These are phyloP conservation scores for Scenedesmus sp. DNA, from an alignment of 163 green algal genomes.

Conservation along the genomic window DNA sequence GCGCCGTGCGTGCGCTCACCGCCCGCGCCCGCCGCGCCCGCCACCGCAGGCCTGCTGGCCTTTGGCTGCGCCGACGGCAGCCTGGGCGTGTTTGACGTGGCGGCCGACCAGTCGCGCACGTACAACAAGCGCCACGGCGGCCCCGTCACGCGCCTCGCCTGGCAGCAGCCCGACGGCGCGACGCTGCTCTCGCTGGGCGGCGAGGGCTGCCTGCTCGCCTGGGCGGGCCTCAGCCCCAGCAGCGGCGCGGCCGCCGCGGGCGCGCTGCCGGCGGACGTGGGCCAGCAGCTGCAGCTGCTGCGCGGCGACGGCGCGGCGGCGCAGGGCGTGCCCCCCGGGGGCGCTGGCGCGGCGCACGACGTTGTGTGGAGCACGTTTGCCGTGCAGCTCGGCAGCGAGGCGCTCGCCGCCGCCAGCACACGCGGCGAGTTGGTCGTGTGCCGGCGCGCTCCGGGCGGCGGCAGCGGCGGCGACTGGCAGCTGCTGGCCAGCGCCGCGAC, in stretches of 20 bases:
- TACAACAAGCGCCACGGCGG: slow-evolving; percentile 54
- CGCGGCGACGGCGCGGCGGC: background rate
- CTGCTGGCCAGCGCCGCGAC: background rate
- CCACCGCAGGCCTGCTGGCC: slow-evolving; percentile 52
- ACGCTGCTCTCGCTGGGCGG: slow-evolving; percentile 37
- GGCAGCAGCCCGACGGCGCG: slow-evolving; percentile 2
- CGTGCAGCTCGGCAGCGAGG: background rate
- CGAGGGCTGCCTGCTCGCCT: slow-evolving; percentile 39
- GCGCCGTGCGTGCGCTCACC: background rate
- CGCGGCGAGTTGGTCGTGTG: slow-evolving; percentile 14
- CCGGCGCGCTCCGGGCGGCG: background rate
- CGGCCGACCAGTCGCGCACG: slow-evolving; percentile 8
- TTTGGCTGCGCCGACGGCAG: slow-evolving; percentile 63
- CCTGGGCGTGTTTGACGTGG: slow-evolving; percentile 55
- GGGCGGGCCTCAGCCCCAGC: background rate
- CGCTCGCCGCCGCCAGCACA: slow-evolving; percentile 13
- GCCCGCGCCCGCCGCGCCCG: background rate
- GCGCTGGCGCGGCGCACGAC: too few species aligned
- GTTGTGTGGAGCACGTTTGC: too few species aligned
- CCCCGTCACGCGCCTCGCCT: slow-evolving; percentile 50
- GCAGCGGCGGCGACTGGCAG: background rate
- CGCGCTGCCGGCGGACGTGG: background rate
- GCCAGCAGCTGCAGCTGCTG: slow-evolving; percentile 11
- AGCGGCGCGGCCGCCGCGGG: background rate
- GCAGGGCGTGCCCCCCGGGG: too few species aligned